These are phyloP conservation scores for Cutaneotrichosporon cyanovorans DNA, from an alignment of 1,284 basidiomycete genomes.

Conservation along the genomic window DNA sequence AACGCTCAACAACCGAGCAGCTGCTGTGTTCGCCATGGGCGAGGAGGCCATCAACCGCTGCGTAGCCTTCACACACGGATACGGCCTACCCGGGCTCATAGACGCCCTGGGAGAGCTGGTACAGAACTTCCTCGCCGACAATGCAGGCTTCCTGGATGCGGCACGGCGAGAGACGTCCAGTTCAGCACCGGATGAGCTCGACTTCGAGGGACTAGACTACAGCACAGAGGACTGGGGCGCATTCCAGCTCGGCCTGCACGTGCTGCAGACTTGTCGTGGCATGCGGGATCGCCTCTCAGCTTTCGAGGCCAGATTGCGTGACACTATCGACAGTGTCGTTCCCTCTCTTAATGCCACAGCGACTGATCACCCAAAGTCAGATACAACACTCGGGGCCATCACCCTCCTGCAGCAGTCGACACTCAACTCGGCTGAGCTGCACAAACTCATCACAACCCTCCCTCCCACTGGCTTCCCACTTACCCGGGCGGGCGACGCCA, in stretches of 20 bases:
- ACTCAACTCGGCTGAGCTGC: slow-evolving; percentile 70
- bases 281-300: slow-evolving; percentile 58
- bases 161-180: background rate
- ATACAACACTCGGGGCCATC: slow-evolving; percentile 61
- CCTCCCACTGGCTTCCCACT: slow-evolving; percentile 49
- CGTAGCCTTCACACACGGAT: slow-evolving; percentile 75
- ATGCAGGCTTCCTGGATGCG: slow-evolving; percentile 38
- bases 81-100: slow-evolving; percentile 64
- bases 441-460: slow-evolving; percentile 52
- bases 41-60: slow-evolving; percentile 72
- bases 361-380: slow-evolving; percentile 48
- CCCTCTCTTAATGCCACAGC: slow-evolving; percentile 55
- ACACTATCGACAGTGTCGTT: slow-evolving; percentile 55
- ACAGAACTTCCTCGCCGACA: slow-evolving; percentile 60
- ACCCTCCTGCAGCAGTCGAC: slow-evolving; percentile 68
- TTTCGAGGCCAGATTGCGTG: slow-evolving; percentile 64
- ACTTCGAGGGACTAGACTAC: slow-evolving; percentile 56
- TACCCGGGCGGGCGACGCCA: slow-evolving; percentile 53
- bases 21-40: slow-evolving; percentile 64
- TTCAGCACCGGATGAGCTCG: slow-evolving; percentile 25
- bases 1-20: slow-evolving; percentile 60
- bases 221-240: slow-evolving; percentile 74
- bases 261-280: slow-evolving; percentile 66
- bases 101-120: slow-evolving; percentile 65
- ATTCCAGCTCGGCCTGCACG: slow-evolving; percentile 73